Percentiles rank a stretch among this genome's conserved stretches.
Evolutionary conservation across 1,284 basidiomycete genomes (phyloP).

Genomic region (Ustilago bromivora): DNA sequence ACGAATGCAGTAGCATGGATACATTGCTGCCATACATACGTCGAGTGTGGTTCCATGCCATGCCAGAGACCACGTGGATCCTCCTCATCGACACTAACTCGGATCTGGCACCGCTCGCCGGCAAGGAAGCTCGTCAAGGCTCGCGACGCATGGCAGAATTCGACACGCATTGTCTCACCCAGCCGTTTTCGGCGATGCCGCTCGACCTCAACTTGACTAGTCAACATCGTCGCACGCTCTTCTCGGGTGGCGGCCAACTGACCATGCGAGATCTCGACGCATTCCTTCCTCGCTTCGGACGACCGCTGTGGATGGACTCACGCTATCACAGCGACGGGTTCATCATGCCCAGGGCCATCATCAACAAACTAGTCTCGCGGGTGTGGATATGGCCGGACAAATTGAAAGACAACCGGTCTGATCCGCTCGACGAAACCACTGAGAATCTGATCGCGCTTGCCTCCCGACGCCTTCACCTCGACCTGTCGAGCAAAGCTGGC

Average conservation of each 20-base stretch:
- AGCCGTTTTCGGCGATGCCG: constrained; percentile 3
- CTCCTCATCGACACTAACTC: neutral
- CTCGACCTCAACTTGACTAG: constrained; percentile 7
- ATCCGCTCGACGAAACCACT: neutral
- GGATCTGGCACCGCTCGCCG: neutral
- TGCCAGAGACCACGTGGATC: no score
- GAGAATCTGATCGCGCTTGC: neutral
- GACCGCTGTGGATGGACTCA: constrained; percentile 7
- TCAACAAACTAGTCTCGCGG: no score
- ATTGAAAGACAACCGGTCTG: no score
- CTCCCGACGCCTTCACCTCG: constrained; percentile 3
- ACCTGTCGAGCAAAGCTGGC: neutral
- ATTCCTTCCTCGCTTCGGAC: constrained; percentile 1
- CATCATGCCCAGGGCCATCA: neutral
- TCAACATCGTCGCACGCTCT: neutral
- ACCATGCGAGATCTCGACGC: constrained; percentile 1
- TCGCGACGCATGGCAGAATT: neutral
- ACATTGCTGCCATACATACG: no score
- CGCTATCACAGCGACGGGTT: neutral
- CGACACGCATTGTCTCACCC: neutral
- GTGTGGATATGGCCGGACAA: no score
- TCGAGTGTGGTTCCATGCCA: no score
- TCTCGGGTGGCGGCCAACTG: no score
- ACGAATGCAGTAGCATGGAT: no score
- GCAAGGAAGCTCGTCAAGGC: neutral